These are phyloP conservation scores for Metarhizium robertsii DNA, from an alignment of 2,329 filamentous ascomycete genomes.

Conservation along the genomic window DNA sequence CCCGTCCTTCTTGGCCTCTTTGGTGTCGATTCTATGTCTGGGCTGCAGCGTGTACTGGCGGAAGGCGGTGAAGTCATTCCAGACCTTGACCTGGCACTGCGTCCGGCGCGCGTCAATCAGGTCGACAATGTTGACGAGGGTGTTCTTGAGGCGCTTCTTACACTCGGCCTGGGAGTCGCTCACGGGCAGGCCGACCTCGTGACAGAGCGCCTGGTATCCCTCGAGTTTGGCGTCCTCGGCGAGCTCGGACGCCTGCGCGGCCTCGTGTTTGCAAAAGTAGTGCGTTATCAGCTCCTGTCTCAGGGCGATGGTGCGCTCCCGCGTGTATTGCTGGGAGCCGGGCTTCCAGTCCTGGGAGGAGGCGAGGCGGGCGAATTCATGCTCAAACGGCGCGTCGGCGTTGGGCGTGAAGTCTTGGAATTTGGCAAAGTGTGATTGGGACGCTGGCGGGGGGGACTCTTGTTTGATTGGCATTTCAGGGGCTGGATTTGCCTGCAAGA, in stretches of 20 bases:
- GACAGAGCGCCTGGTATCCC: constrained; percentile 18
- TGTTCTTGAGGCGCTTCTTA: constrained; percentile 14
- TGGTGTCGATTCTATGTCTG: constrained; percentile 10
- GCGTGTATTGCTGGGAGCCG: constrained; percentile 17
- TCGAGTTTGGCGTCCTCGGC: constrained; percentile 12
- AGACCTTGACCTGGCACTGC: constrained; percentile 14
- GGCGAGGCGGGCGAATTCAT: constrained; percentile 22
- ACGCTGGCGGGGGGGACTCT: constrained; percentile 10
- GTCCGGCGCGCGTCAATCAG: constrained; percentile 20
- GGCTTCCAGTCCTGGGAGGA: constrained; percentile 20
- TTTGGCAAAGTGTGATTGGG: constrained; percentile 22
- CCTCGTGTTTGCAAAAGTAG: constrained; percentile 15
- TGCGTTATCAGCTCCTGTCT: constrained; percentile 17
- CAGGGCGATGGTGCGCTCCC: constrained; percentile 22
- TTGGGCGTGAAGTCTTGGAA: constrained; percentile 20
- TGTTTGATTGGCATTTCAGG: background rate
- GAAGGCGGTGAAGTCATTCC: constrained; percentile 17
- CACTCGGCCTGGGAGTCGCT: constrained; percentile 12
- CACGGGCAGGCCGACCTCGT: constrained; percentile 16
- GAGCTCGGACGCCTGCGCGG: constrained; percentile 7
- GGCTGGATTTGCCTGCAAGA: background rate
- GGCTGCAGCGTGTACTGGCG: constrained; percentile 15
- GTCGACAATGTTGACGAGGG: constrained; percentile 22
- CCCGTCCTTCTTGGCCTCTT: constrained; percentile 14
- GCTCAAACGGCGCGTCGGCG: constrained; percentile 18